These are phyloP conservation scores for Colletotrichum higginsianum DNA, from an alignment of 2,329 filamentous ascomycete species.

Conservation along the genomic window DNA sequence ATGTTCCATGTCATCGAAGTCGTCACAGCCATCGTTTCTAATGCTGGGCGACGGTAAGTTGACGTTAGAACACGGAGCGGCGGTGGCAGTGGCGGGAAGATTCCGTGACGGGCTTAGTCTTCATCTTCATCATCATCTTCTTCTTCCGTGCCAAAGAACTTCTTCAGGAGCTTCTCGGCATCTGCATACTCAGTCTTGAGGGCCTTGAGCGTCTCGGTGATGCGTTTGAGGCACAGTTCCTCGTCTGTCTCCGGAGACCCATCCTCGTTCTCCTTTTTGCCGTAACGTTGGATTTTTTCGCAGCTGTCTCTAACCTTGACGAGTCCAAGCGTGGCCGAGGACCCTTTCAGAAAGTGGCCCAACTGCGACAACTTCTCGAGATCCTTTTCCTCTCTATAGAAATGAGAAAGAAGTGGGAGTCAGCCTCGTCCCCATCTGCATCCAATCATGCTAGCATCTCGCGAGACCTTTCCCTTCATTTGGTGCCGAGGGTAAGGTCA, in stretches of 20 bases:
- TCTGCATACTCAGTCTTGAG: constrained; percentile 85
- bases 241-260: constrained; percentile 78
- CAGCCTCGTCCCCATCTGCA: constrained; percentile 22
- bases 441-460: not conserved
- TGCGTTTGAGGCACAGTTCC: constrained; percentile 77
- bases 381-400: constrained; percentile 74
- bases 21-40: constrained; percentile 53
- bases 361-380: constrained; percentile 84
- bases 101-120: constrained; percentile 40
- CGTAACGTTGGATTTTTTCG: constrained; percentile 96
- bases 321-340: constrained; percentile 92
- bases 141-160: constrained; percentile 67
- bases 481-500: constrained; percentile 20
- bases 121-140: constrained; percentile 45
- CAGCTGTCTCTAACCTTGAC: constrained; percentile 93
- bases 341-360: constrained; percentile 97
- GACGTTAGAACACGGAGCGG: constrained; percentile 27
- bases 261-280: constrained; percentile 84
- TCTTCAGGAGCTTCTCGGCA: constrained; percentile 77
- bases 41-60: constrained; percentile 45
- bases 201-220: constrained; percentile 77
- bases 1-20: constrained; percentile 40
- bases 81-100: constrained; percentile 36
- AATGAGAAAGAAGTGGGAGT: constrained; percentile 30
- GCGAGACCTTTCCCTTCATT: not conserved